Evolutionary conservation across 2,329 filamentous ascomycete genomes (phyloP), one percentile per base, ranked within the genome.

Genomic region (Penicillium sp.): DNA sequence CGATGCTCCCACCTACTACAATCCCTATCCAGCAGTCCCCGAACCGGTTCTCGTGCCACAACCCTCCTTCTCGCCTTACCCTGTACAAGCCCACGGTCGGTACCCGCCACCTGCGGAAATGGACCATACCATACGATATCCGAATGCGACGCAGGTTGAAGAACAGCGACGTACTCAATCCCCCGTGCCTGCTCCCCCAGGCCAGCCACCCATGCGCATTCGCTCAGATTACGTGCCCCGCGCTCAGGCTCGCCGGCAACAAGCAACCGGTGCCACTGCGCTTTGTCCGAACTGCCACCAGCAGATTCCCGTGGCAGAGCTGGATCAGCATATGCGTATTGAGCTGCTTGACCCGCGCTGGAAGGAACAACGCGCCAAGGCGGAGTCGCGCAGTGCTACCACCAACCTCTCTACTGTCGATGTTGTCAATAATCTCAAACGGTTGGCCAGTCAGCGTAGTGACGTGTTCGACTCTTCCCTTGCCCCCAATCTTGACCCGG

Each of bases 281-380:
- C 73, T 94, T 41, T 97, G 91, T 64, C 90, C 90, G 41, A 95
- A 95, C 68, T 97, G 93, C 75, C 85, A 87, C 55, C 87, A 94
- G 69, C 82, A 87, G 53, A 89, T 96, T 44, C 87, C 89, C 6
- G 80, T 87, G 56, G 81, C 85, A 56, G 91, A 97, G 69, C 78
- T 96, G 51, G 87, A 93, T 45, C 83, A 91, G 50, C 91, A 97
- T 62, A 91, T 97, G 80, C 81, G 87, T 66, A 95, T 97, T 62
- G 91, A 97, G 68, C 77, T 96, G 32, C 78, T 96, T 43, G 91
- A 97, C 62, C 91, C 91, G 1, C 80, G 86, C 43, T 97, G 91
- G 90, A 94, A 94, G 64, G 90, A 96, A 62, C 90, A 97, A 64
- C 88, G 89, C 54, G 86, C 87, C 42, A 94, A 94, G 64, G 82